Base-by-base conservation (phyloP, 2,329 filamentous ascomycete genomes). In the Ophidiomyces ophidiicola region DNA sequence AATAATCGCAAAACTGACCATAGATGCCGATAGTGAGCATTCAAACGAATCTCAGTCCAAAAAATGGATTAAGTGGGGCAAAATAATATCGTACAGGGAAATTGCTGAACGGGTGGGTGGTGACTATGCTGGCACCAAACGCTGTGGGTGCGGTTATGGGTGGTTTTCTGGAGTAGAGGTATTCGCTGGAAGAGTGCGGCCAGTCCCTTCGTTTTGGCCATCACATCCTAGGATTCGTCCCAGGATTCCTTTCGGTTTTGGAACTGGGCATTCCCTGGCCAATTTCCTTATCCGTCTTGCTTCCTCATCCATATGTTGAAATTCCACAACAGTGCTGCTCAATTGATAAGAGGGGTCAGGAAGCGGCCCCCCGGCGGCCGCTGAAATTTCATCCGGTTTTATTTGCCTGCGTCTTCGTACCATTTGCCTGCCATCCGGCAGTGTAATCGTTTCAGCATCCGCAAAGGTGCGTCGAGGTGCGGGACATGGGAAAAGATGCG, bases 401-500 rank as follows among this genome's bases (percentile, higher is more conserved):
- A 57, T 61, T 39, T 56, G 63, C 31, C 57, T 54, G 39, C 53
- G 56, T 41, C 52, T 56, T 36, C 55, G 55, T 39, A 59, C 49
- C 34, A 54, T 60, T 46, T 58, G 52, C 47, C 59, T 62, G 42
- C 59, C 67, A 45, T 67, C 61, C 35, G 57, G 50, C 17, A 56
- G 58, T 35, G 61, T 52, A 3, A 51, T 55, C 49, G 62, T 61
- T 29, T 66, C 59, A 11, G 78, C 78, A 58, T 94, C 87, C 50
- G 84, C 81, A 51, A 81, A 80, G 23, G 78, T 74, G 21, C 75
- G 68, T 48, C 82, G 73, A 2, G 83, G 83, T 32, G 85, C 83
- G 1, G 90, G 90, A 57, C 90, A 98, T 1, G 90, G 90, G 12
- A 98, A 74, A 20, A 92, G 57, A 59, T 98, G 90, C 15, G 90